phyloP scores from a whole-genome alignment of 1,284 basidiomycete species.

The Tremellales sp. region DNA sequence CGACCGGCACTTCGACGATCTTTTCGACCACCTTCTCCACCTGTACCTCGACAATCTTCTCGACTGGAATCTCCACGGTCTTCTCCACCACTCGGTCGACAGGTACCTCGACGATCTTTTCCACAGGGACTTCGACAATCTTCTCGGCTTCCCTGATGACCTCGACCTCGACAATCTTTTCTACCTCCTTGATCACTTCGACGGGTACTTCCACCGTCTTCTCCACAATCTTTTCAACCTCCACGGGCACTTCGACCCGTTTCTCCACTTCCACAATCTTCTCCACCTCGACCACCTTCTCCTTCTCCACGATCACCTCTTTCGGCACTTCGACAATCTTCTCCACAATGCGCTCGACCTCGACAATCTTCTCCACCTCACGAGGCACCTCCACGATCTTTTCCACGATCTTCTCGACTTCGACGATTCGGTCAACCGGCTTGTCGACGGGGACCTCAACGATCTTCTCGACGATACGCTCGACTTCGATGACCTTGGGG shows the following conservation, averaged over 20 bases:
- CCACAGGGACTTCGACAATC: conserved; percentile 26
- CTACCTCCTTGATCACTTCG: conserved; percentile 41
- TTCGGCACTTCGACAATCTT: conserved; percentile 37
- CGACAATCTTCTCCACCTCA: conserved; percentile 34
- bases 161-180: conserved; percentile 33
- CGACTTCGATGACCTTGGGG: conserved; percentile 27
- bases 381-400: conserved; percentile 40
- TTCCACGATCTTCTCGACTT: conserved; percentile 31
- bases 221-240: conserved; percentile 42
- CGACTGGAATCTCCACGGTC: conserved; percentile 34
- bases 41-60: conserved; percentile 29
- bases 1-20: conserved; percentile 34
- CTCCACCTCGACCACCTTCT: conserved; percentile 43
- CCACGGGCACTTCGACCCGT: conserved; percentile 30
- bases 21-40: conserved; percentile 30
- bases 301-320: conserved; percentile 31
- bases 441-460: conserved; percentile 46
- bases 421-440: conserved; percentile 29
- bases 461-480: conserved; percentile 40
- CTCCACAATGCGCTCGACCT: conserved; percentile 40
- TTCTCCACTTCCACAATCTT: conserved; percentile 32
- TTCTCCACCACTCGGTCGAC: conserved; percentile 35
- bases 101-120: conserved; percentile 31
- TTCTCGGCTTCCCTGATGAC: conserved; percentile 35
- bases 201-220: conserved; percentile 37